These are phyloP conservation scores for Senna tora DNA, from an alignment of 306 rosid species.

Conservation along the genomic window DNA sequence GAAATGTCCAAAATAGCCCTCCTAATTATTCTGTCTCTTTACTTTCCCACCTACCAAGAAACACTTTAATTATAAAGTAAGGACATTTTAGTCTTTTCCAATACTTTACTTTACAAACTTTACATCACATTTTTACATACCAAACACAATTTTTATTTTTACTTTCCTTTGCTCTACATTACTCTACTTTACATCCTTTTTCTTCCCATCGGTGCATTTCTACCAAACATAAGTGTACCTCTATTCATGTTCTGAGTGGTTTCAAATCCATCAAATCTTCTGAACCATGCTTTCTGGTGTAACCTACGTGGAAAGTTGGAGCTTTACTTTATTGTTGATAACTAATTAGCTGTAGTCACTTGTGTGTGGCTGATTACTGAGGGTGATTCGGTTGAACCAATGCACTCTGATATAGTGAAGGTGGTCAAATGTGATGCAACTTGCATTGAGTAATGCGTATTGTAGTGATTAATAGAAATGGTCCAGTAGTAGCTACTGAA, in stretches of 20 bases:
- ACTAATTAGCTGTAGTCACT: constrained; percentile 4
- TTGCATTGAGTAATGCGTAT: constrained; percentile 12
- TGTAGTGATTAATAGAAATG: constrained; percentile 18
- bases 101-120: no score
- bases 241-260: constrained; percentile 35
- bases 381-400: constrained; percentile 35
- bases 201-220: no score
- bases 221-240: constrained; percentile 6
- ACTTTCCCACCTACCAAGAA: no score
- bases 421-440: constrained; percentile 26
- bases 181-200: no score
- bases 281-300: constrained; percentile 40
- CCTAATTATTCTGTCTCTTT: no score
- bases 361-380: constrained; percentile 23
- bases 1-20: no score
- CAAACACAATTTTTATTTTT: no score
- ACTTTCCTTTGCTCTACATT: no score
- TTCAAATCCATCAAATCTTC: constrained; percentile 30
- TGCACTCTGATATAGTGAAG: constrained; percentile 37
- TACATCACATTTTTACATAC: no score
- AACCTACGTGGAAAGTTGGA: constrained; percentile 34
- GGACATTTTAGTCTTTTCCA: no score
- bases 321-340: constrained; percentile 30
- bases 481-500: constrained; percentile 26
- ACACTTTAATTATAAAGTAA: no score